Conservation (phyloP, 163 green algal species). For the Scenedesmus sp. region DNA sequence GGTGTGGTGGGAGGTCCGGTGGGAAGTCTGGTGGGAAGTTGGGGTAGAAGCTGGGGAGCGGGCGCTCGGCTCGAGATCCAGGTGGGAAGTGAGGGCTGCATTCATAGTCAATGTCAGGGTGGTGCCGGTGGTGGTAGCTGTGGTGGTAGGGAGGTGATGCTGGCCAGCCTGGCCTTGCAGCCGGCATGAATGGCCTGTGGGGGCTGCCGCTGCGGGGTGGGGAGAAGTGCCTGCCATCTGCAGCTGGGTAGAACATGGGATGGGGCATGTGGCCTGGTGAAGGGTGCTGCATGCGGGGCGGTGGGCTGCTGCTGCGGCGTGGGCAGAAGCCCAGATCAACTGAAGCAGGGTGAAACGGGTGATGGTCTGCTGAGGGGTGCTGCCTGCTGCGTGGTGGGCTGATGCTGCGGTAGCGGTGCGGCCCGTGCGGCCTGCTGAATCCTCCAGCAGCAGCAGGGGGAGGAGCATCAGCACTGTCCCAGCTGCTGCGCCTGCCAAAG, state of each 20-base stretch:
- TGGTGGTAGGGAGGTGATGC: background rate
- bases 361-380: background rate
- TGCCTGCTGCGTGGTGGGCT: background rate
- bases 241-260: background rate
- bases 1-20: background rate
- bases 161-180: no score
- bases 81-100: background rate
- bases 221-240: background rate
- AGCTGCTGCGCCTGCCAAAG: background rate
- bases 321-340: background rate
- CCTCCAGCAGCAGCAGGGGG: background rate
- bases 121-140: background rate
- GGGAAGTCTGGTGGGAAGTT: background rate
- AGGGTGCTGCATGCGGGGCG: background rate
- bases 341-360: background rate
- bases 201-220: background rate
- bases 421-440: background rate
- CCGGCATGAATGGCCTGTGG: background rate
- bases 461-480: background rate
- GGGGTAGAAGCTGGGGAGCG: background rate
- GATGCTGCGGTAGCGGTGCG: background rate
- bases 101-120: no score
- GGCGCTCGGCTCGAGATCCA: no score
- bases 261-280: background rate
- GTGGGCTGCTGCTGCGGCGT: background rate